These are phyloP conservation scores for Cupressus sempervirens DNA, from an alignment of 75 land plant genomes.

Conservation along the genomic window DNA sequence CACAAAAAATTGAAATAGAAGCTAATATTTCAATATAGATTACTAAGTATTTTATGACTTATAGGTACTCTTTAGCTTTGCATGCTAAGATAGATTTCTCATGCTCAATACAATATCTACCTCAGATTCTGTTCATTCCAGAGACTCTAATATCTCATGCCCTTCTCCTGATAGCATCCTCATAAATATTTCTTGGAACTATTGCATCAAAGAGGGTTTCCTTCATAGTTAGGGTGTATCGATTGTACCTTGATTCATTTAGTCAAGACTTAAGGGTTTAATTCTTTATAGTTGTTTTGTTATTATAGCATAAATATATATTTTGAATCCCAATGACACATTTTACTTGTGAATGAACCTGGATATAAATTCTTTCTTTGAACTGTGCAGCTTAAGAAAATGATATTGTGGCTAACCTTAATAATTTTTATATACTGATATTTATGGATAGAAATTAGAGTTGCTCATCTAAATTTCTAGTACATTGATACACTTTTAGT, in stretches of 20 bases:
- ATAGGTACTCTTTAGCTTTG: neutral
- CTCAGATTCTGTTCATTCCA: neutral
- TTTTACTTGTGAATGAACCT: neutral
- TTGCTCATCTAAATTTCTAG: neutral
- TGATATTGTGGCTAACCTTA: no score
- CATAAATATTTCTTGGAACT: neutral
- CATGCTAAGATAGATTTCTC: neutral
- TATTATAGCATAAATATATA: neutral
- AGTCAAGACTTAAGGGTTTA: no score
- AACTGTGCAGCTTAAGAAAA: no score
- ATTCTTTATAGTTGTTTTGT: no score
- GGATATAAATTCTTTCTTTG: neutral
- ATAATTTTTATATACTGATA: no score
- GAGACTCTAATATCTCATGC: neutral
- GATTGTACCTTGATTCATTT: neutral
- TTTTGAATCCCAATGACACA: neutral
- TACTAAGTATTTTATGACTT: neutral
- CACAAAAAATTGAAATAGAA: neutral
- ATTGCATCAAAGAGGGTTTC: neutral
- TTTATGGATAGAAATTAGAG: neutral
- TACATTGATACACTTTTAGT: no score
- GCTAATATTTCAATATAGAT: neutral
- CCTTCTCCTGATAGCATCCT: neutral
- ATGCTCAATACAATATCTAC: neutral
- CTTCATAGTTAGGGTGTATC: neutral